These are phyloP conservation scores for Fusarium secorum DNA, from an alignment of 2,329 filamentous ascomycete species.

Conservation along the genomic window DNA sequence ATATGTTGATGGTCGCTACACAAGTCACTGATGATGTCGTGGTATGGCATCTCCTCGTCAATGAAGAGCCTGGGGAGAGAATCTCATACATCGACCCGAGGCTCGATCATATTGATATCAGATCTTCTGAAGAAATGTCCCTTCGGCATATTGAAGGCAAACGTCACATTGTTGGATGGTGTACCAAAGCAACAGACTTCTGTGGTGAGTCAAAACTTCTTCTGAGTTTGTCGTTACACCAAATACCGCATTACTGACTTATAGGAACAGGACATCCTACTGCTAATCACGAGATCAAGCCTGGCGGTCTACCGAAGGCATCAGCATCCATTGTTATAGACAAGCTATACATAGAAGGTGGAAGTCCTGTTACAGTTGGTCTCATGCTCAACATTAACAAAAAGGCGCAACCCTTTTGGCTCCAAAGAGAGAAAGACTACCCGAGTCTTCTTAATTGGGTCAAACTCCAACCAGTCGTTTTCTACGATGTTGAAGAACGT, in stretches of 20 bases:
- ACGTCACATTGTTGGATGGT: slow-evolving; percentile 21
- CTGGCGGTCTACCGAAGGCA: not conserved
- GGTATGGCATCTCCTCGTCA: slow-evolving; percentile 14
- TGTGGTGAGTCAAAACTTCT: not conserved
- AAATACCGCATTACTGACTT: not conserved
- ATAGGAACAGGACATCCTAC: not conserved
- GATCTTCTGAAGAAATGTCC: not conserved
- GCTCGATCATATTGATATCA: not conserved
- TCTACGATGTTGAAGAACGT: slow-evolving; percentile 2
- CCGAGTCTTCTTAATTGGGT: slow-evolving; percentile 20
- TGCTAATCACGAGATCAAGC: not conserved
- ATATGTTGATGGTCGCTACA: not conserved
- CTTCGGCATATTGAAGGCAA: not conserved
- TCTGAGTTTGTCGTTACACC: rapidly evolving
- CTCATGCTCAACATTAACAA: slow-evolving; percentile 5
- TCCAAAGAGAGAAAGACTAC: slow-evolving; percentile 18
- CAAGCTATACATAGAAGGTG: slow-evolving; percentile 15
- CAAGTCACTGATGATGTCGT: not conserved
- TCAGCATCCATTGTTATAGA: not conserved
- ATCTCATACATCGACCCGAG: slow-evolving; percentile 15
- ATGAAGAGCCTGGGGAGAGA: not conserved
- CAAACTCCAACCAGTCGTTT: not conserved
- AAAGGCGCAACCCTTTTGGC: slow-evolving; percentile 13
- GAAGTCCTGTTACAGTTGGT: not conserved
- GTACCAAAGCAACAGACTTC: not conserved